Conservation (phyloP, 1,139 yeast species). For the Suhomyces terraborum region DNA sequence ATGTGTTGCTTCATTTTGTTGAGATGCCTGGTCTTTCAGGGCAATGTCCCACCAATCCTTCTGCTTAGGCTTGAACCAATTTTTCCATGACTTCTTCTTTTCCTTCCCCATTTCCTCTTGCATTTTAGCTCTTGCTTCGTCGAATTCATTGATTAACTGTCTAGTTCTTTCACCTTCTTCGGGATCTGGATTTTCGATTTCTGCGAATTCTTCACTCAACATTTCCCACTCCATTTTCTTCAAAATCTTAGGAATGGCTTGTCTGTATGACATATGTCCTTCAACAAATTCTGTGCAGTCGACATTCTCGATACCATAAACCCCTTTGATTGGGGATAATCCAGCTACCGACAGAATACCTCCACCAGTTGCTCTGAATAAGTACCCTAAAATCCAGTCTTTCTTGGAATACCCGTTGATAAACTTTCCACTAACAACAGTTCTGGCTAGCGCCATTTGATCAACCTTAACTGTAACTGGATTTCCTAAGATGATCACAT, state of each 20-base stretch:
- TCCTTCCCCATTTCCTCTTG: conserved; percentile 34
- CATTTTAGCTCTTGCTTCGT: conserved; percentile 72
- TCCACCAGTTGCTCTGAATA: conserved; percentile 94
- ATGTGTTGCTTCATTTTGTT: not conserved
- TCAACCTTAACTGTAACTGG: conserved; percentile 82
- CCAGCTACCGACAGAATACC: conserved; percentile 92
- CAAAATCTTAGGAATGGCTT: conserved; percentile 82
- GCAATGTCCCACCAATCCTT: conserved; percentile 87
- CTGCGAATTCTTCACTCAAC: conserved; percentile 86
- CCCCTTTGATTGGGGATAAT: conserved; percentile 67
- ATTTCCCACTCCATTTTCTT: conserved; percentile 76
- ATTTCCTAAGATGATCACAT: conserved; percentile 85
- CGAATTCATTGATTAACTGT: conserved; percentile 78
- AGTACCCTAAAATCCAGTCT: conserved; percentile 96
- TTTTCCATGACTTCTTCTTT: conserved; percentile 53
- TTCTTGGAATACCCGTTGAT: conserved; percentile 88
- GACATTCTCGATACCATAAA: conserved; percentile 73
- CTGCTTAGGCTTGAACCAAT: conserved; percentile 74
- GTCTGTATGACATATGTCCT: conserved; percentile 97
- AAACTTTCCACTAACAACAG: conserved; percentile 88
- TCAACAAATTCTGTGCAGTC: conserved; percentile 86
- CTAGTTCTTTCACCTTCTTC: conserved; percentile 82
- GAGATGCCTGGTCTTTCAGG: conserved; percentile 4
- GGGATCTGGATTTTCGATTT: conserved; percentile 95
- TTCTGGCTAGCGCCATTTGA: conserved; percentile 75